These are phyloP conservation scores for Epichloe bromicola DNA, from an alignment of 2,329 filamentous ascomycete species.

Conservation along the genomic window DNA sequence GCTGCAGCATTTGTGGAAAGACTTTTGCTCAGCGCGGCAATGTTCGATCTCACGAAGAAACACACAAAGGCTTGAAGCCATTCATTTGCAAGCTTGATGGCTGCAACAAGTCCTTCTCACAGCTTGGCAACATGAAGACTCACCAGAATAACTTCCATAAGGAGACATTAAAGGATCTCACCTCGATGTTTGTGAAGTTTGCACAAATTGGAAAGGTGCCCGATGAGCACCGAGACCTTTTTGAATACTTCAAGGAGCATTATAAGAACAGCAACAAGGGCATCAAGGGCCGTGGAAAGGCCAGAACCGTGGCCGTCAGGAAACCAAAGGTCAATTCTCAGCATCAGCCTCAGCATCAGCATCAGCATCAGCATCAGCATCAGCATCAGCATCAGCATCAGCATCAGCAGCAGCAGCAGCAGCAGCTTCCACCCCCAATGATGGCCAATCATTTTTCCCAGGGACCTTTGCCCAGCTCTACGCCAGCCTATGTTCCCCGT, in stretches of 20 bases:
- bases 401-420: not conserved
- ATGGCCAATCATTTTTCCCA: slow-evolving; percentile 13
- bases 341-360: not conserved
- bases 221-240: slow-evolving; percentile 55
- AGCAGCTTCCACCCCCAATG: slow-evolving; percentile 13
- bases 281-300: slow-evolving; percentile 89
- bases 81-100: slow-evolving; percentile 71
- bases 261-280: slow-evolving; percentile 99
- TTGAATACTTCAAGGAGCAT: slow-evolving; percentile 72
- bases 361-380: slow-evolving; percentile 3
- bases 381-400: slow-evolving; percentile 2
- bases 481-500: slow-evolving; percentile 18
- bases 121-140: slow-evolving; percentile 86
- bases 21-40: slow-evolving; percentile 78
- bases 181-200: slow-evolving; percentile 53
- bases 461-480: slow-evolving; percentile 15
- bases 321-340: slow-evolving; percentile 16
- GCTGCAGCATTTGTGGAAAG: slow-evolving; percentile 68
- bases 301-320: slow-evolving; percentile 46
- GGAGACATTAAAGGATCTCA: slow-evolving; percentile 56
- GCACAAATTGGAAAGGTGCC: slow-evolving; percentile 44
- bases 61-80: slow-evolving; percentile 64
- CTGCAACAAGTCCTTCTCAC: slow-evolving; percentile 80
- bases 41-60: slow-evolving; percentile 69
- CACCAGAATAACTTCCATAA: slow-evolving; percentile 93